Conservation (phyloP, 2,329 filamentous ascomycete genomes). For the Cercospora berteroae region DNA sequence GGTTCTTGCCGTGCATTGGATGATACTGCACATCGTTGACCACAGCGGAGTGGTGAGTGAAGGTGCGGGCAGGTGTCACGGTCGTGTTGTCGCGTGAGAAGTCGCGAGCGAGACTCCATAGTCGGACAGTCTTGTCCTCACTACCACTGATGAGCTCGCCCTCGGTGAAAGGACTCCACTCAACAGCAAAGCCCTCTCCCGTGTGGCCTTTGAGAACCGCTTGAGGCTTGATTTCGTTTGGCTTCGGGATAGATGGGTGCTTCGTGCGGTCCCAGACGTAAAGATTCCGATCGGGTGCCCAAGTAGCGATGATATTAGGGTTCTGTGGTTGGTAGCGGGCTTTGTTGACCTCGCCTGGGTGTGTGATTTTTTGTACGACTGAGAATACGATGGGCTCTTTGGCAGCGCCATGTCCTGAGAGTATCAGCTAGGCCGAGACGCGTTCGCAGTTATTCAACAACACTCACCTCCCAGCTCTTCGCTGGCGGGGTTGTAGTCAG, state of each 20-base stretch:
- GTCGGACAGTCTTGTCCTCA: constrained; percentile 84
- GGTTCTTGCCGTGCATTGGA: constrained; percentile 70
- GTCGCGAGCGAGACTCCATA: constrained; percentile 81
- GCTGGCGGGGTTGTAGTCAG: constrained; percentile 85
- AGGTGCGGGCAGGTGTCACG: constrained; percentile 69
- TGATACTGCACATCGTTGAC: constrained; percentile 98
- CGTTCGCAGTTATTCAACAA: not conserved
- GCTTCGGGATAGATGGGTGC: constrained; percentile 71
- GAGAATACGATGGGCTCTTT: constrained; percentile 82
- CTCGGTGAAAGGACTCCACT: constrained; percentile 82
- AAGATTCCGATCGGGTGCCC: constrained; percentile 82
- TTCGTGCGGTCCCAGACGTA: constrained; percentile 96
- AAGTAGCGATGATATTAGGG: constrained; percentile 90
- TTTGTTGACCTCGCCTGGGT: constrained; percentile 97
- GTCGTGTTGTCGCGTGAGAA: constrained; percentile 68
- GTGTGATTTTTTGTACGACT: constrained; percentile 92
- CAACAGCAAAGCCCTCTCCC: constrained; percentile 85
- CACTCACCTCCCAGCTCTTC: constrained; percentile 75
- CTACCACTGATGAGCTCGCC: constrained; percentile 86
- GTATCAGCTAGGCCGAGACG: not conserved
- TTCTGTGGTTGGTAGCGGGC: constrained; percentile 97
- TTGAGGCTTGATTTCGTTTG: constrained; percentile 65
- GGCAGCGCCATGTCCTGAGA: constrained; percentile 66
- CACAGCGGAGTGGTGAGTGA: constrained; percentile 82
- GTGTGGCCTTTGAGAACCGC: constrained; percentile 82